A percentile compares a stretch with the other conserved stretches of the same genome.
These are phyloP conservation scores for Penicillium lividum DNA, from an alignment of 495 filamentous ascomycete species.

Conservation along the genomic window DNA sequence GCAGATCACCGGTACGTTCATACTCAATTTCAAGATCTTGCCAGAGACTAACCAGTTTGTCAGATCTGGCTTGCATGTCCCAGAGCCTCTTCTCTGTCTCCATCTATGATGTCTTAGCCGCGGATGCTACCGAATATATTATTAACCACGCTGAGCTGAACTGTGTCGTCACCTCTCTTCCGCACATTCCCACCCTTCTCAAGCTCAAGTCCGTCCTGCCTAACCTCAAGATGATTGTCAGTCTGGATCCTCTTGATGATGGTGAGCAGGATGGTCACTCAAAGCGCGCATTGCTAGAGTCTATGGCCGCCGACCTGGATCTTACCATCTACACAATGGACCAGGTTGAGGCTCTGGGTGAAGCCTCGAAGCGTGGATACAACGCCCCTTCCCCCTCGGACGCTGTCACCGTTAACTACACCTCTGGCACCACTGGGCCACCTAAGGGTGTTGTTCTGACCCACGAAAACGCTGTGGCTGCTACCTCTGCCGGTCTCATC, in stretches of 20 bases:
- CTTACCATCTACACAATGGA: conserved; percentile 75
- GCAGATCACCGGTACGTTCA: conserved; percentile 77
- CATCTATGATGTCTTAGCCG: conserved; percentile 93
- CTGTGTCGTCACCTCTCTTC: conserved; percentile 77
- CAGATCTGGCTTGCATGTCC: conserved; percentile 86
- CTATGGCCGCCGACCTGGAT: conserved; percentile 68
- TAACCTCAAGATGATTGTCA: conserved; percentile 83
- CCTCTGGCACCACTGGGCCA: conserved; percentile 90
- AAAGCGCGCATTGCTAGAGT: conserved; percentile 74
- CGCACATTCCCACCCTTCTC: conserved; percentile 82
- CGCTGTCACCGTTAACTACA: conserved; percentile 95
- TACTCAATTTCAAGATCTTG: not conserved
- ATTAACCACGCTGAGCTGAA: conserved; percentile 81
- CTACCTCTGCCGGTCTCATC: conserved; percentile 58
- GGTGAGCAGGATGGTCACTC: conserved; percentile 77
- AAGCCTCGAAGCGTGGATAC: conserved; percentile 62
- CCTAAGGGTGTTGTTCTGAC: conserved; percentile 92
- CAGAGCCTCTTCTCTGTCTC: conserved; percentile 90
- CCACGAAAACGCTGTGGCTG: conserved; percentile 78
- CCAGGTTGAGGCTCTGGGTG: conserved; percentile 78
- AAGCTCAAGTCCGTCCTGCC: conserved; percentile 80
- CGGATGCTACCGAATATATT: conserved; percentile 90
- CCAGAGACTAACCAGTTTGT: conserved; percentile 6
- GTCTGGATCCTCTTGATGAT: conserved; percentile 78
- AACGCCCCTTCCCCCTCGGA: conserved; percentile 71